A percentile compares a stretch with the other conserved stretches of the same genome.
phyloP scores from a whole-genome alignment of 768 basidiomycete species.

The Termitomyces sp. region DNA sequence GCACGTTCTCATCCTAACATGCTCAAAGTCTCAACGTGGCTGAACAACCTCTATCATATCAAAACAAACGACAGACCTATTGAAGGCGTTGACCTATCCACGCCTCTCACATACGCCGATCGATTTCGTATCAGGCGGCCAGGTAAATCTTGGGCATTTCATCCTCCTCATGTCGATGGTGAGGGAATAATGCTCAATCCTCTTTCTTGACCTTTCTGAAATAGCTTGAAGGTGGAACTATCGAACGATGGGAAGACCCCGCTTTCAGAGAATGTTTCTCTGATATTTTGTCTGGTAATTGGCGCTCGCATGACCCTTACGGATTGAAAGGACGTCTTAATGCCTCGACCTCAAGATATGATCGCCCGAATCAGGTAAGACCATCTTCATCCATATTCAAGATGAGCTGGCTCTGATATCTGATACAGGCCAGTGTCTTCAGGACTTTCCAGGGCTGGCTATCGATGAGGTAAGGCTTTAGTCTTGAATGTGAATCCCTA shows the following conservation, averaged over 20 bases:
- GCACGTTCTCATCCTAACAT: conserved; percentile 66
- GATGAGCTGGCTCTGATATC: neutral
- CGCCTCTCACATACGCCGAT: conserved; percentile 67
- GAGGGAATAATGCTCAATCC: conserved; percentile 12
- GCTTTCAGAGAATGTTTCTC: conserved; percentile 52
- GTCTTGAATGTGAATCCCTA: neutral
- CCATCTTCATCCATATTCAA: neutral
- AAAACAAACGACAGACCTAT: conserved; percentile 25
- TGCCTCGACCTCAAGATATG: conserved; percentile 60
- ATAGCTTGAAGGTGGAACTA: conserved; percentile 48
- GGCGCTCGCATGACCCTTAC: conserved; percentile 64
- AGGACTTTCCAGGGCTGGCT: conserved; percentile 78
- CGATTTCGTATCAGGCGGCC: conserved; percentile 70
- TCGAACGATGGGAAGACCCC: conserved; percentile 73
- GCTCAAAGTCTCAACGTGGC: conserved; percentile 48
- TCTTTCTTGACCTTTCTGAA: neutral
- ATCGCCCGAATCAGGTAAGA: conserved; percentile 42
- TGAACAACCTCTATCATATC: conserved; percentile 58
- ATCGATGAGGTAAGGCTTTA: conserved; percentile 44
- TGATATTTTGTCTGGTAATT: conserved; percentile 55
- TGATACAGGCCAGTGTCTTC: conserved; percentile 38
- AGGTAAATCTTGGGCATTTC: conserved; percentile 47
- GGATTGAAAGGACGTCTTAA: conserved; percentile 52
- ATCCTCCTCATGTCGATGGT: conserved; percentile 41
- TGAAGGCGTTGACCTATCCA: conserved; percentile 53